Base-by-base conservation (phyloP, 768 basidiomycete species). In the Amyloporia xantha region DNA sequence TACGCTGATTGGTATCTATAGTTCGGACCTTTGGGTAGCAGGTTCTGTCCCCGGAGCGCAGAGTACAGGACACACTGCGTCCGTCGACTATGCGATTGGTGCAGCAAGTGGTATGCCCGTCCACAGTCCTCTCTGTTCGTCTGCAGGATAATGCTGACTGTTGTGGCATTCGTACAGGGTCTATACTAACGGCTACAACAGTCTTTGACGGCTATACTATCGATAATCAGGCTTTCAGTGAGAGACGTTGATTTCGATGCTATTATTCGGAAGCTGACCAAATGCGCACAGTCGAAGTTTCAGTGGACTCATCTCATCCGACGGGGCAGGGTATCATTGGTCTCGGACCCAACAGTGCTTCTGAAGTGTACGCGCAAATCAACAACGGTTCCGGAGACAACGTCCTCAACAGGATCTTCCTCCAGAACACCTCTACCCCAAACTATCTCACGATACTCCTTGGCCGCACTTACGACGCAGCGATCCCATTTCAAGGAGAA, bases 381-480 rank as follows among this genome's bases (percentile, higher is more conserved):
- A 51, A 58, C 33, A 54, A 44, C 28, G 20, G 56, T 1, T 46
- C 47, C 12, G 66, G 66, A 36, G 54, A 62, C 49, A 44, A 63
- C 12, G 53, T 58, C 2, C 55, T 69, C 33, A 63, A 68, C 53
- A 53, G 57, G 20, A 66, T 69, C 28, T 68, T 68, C 56, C 49
- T 47, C 15, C 54, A 59, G 28, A 62, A 66, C 44, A 54, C 54
- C 10, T 58, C 61, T 12, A 52, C 65, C 39, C 62, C 63, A 0
- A 67, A 60, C 54, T 61, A 52, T 52, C 53, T 68, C 41, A 60
- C 67, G 4, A 56, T 67, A 41, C 52, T 65, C 19, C 61, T 66
- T 33, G 60, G 59, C 3, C 63, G 65, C 5, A 52, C 60, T 27
- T 58, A 62, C 42, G 67, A 66, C 47, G 57, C 60, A 0, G 45